Evolutionary conservation across 257 asterid species (phyloP).

Genomic region (Craterostigma plantagineum): DNA sequence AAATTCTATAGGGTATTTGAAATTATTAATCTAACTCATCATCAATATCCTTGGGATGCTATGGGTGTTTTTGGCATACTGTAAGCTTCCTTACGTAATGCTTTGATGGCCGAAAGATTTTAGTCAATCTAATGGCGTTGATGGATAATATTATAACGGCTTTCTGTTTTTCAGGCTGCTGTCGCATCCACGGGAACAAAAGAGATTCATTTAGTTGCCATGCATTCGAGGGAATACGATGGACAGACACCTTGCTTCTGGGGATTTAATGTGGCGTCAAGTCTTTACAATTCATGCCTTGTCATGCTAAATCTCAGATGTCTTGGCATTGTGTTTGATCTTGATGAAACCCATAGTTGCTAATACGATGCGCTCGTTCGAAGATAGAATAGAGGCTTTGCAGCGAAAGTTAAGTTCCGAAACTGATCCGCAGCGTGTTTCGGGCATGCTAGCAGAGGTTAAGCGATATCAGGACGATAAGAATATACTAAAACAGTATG

Average conservation of each 20-base stretch:
- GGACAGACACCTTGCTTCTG: constrained; percentile 67
- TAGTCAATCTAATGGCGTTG: too few species aligned
- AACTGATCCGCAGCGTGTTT: constrained; percentile 64
- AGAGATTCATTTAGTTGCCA: constrained; percentile 88
- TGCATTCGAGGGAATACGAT: constrained; percentile 61
- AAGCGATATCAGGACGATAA: constrained; percentile 88
- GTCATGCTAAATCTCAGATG: constrained; percentile 89
- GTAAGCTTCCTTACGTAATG: too few species aligned
- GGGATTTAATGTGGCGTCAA: constrained; percentile 64
- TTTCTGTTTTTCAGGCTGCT: constrained; percentile 46
- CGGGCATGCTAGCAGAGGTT: constrained; percentile 72
- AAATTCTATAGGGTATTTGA: too few species aligned
- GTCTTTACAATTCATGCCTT: constrained; percentile 70
- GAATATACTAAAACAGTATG: constrained; percentile 75
- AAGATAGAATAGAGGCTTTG: constrained; percentile 77
- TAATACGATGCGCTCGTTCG: constrained; percentile 92
- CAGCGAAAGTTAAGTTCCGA: constrained; percentile 62
- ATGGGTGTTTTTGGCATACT: too few species aligned
- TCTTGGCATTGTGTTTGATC: constrained; percentile 93
- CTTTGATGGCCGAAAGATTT: too few species aligned
- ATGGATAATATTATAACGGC: constrained; percentile 1
- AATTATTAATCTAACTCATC: too few species aligned
- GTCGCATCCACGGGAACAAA: constrained; percentile 50
- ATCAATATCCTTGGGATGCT: too few species aligned
- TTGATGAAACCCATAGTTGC: constrained; percentile 94